A percentile compares a stretch with the other conserved stretches of the same genome.
These are phyloP conservation scores for Backusella australiensis DNA, from an alignment of 192 early-diverging fungal species.

Conservation along the genomic window DNA sequence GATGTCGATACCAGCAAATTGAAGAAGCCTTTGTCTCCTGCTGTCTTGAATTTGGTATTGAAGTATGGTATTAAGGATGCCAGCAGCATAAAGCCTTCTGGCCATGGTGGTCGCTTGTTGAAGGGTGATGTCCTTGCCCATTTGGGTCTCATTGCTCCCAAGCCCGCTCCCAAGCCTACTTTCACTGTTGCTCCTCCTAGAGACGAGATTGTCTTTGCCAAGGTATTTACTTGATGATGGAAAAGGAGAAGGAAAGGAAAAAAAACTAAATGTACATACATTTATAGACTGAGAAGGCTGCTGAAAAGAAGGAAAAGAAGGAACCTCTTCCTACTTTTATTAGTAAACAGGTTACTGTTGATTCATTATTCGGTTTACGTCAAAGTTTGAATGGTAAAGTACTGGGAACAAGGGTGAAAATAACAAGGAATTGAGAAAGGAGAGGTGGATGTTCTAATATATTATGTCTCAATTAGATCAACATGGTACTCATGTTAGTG, in stretches of 20 bases:
- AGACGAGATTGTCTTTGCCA: constrained; percentile 35
- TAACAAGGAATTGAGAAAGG: background rate
- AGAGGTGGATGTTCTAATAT: background rate
- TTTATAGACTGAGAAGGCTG: background rate
- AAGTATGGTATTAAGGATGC: constrained; percentile 52
- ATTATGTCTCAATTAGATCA: constrained; percentile 24
- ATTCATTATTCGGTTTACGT: constrained; percentile 47
- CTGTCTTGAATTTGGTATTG: constrained; percentile 47
- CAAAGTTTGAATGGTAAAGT: constrained; percentile 41
- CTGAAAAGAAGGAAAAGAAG: constrained; percentile 40
- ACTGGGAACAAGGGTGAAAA: background rate
- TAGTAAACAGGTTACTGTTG: constrained; percentile 42
- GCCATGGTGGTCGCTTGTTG: constrained; percentile 68
- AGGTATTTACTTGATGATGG: constrained; percentile 20
- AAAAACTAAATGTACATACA: background rate
- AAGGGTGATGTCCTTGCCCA: constrained; percentile 76
- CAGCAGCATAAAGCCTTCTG: constrained; percentile 52
- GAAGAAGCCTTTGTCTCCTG: constrained; percentile 50
- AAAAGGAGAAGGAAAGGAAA: constrained; percentile 22
- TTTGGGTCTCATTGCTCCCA: constrained; percentile 54
- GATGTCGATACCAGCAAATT: constrained; percentile 40
- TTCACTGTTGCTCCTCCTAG: constrained; percentile 37
- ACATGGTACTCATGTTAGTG: constrained; percentile 56
- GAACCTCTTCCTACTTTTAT: constrained; percentile 48
- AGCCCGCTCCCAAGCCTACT: constrained; percentile 46